Base-by-base conservation (phyloP, 1,284 basidiomycete genomes). In the Marasmius oreades region DNA sequence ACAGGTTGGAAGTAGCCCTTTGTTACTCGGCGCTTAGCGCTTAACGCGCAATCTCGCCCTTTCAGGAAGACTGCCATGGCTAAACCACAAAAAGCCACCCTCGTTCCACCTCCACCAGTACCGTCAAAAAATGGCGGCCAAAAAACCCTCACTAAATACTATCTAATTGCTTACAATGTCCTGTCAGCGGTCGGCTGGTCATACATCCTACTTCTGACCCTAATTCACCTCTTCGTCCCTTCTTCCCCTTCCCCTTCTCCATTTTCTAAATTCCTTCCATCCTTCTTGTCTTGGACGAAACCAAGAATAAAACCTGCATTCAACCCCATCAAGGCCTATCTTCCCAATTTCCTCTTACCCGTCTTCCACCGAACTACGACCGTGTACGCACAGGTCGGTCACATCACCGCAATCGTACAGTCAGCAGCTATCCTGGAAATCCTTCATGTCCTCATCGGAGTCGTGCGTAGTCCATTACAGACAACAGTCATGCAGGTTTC, bases 401-500 rank as follows among this genome's bases (percentile, higher is more conserved):
- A 71, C 6, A 71, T 76, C 43, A 88, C 90, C 1, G 81, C 85
- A 24, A 76, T 85, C 60, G 90, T 95, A 3, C 95, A 98, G 75
- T 91, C 81, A 23, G 81, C 84, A 45, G 95, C 95, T 0, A 64
- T 85, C 1, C 73, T 97, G 45, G 95, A 98, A 70, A 81, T 96
- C 24, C 61, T 92, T 1, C 97, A 99, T 69, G 85, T 88, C 39
- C 72, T 88, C 7, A 64, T 94, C 7, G 88, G 94, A 0, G 86
- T 86, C 77, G 97, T 99, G n/a, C 77, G 88, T 51, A 90, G 87
- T 55, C 87, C 93, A 2, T 71, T 95, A n/a, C 78, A 74, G 6
- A 97, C 95, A 0, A 93, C 93, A 1, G 73, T 77, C 1, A 83
- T 89, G 66, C 96, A 99, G 74, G 95, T 99, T 48, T 81, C 86